Evolutionary conservation across 108 stramenopile genomes (phyloP), one percentile per base, ranked within the genome.

Genomic region (Aurantiochytrium sp.): DNA sequence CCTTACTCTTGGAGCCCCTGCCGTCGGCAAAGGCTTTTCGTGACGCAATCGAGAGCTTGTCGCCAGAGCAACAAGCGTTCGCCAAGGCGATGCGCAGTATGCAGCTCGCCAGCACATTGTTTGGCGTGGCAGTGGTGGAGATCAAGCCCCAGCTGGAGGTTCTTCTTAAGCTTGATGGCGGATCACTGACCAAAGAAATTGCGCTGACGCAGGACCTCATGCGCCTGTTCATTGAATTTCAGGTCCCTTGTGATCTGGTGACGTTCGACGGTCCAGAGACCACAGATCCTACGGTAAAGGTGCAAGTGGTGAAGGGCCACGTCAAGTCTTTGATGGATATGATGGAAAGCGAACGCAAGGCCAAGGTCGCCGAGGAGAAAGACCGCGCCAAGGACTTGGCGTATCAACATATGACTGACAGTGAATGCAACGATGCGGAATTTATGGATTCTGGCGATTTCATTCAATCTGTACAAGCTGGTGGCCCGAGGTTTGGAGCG

Each of bases 1-100:
- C 97, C 3, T 59, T 97, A 45, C 76, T 96, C 8, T 55, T 96
- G n/a, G 92, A 95, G 35, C 94, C 92, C 28, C 69, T 97, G 60
- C 97, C 97, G 28, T 95, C 93, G 4, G 95, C 97, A 4, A 95
- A 96, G 90, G 95, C 95, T 60, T 97, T 97, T 92, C 93, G 94
- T 58, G 97, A 97, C 92, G 94, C 96, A 45, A 94, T 97, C 47
- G 72, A 90, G 88, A 95, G 94, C 12, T 91, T 97, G 14, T 96
- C 96, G 49, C 96, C 96, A 19, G 96, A 97, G 87, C 97, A 97
- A 83, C 94, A 94, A 71, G 90, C 72, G 18, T 97, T 97, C 91
- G 96, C 95, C 28, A 60, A 92, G 58, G 91, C 97, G 5, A 96
- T 92, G 87, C 94, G 97, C 49, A 87, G 55, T 6, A 96, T 96